Evolutionary conservation across 306 rosid genomes (phyloP).

Genomic region (Acacia acuminata): DNA sequence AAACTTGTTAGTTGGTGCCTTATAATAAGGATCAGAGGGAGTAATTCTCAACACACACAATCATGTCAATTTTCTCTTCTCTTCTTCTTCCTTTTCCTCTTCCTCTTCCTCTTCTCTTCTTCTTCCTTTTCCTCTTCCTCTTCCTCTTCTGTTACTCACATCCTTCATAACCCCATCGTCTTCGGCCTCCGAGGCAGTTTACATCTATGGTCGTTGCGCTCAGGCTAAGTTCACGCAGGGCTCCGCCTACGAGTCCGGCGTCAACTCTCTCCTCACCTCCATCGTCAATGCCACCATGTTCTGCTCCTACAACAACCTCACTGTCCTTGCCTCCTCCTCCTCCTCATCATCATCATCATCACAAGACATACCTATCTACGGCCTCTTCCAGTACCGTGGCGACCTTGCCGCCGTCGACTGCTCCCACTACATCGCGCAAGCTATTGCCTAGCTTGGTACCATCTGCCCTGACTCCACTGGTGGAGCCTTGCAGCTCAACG

Average conservation of each 20-base stretch:
- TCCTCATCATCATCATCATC: not conserved
- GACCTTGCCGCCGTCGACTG: slow-evolving; percentile 63
- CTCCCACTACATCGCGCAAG: slow-evolving; percentile 54
- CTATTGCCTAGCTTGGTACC: slow-evolving; percentile 63
- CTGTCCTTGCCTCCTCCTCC: slow-evolving; percentile 31
- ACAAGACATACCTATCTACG: slow-evolving; percentile 56
- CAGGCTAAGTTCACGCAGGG: slow-evolving; percentile 59
- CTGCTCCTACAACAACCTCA: slow-evolving; percentile 72
- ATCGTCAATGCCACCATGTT: slow-evolving; percentile 64
- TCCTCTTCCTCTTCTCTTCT: too few relatives aligned
- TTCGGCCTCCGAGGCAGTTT: slow-evolving; percentile 40
- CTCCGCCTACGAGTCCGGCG: slow-evolving; percentile 51
- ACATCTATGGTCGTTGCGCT: slow-evolving; percentile 82
- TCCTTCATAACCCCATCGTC: slow-evolving; percentile 30
- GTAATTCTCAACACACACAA: not conserved
- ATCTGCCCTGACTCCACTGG: slow-evolving; percentile 63
- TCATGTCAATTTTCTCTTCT: slow-evolving; percentile 37
- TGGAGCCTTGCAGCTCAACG: slow-evolving; percentile 92
- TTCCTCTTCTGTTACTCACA: slow-evolving; percentile 28
- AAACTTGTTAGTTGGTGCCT: too few relatives aligned
- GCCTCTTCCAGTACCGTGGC: slow-evolving; percentile 91
- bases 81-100: slow-evolving; percentile 30
- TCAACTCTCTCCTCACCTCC: slow-evolving; percentile 76
- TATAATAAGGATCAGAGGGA: too few relatives aligned
- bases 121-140: too few relatives aligned